Evolutionary conservation across 805 yeast species (phyloP).

Genomic region (Debaryomyces prosopidis): DNA sequence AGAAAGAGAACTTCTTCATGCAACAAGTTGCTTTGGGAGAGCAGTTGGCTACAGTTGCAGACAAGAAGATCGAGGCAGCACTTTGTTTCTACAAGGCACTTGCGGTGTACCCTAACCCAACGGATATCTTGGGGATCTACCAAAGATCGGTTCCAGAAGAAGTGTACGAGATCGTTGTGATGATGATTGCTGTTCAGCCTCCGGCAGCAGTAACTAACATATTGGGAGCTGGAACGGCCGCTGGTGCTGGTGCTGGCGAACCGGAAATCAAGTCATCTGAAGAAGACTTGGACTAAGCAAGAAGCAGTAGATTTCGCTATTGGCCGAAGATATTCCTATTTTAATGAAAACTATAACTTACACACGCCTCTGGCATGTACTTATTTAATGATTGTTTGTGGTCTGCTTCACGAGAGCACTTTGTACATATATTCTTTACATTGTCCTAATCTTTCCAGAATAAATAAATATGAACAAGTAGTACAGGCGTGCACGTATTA

Average conservation of each 20-base stretch:
- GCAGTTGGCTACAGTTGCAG: slow-evolving; percentile 65
- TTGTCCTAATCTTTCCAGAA: background rate
- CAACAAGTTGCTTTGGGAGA: slow-evolving; percentile 85
- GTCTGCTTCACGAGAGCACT: background rate
- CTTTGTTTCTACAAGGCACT: slow-evolving; percentile 90
- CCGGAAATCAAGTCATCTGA: slow-evolving; percentile 25
- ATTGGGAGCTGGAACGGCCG: slow-evolving; percentile 46
- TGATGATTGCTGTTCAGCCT: slow-evolving; percentile 89
- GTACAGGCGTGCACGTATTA: no score
- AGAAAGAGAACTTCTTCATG: slow-evolving; percentile 79
- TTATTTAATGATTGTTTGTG: background rate
- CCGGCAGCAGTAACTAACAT: slow-evolving; percentile 76
- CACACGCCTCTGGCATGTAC: background rate
- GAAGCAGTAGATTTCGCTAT: background rate
- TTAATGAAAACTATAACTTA: background rate
- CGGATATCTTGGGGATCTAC: slow-evolving; percentile 84
- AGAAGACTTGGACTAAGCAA: slow-evolving; percentile 32
- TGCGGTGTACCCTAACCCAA: slow-evolving; percentile 91
- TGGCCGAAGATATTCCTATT: background rate
- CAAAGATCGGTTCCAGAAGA: slow-evolving; percentile 85
- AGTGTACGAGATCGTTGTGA: slow-evolving; percentile 78
- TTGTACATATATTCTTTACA: background rate
- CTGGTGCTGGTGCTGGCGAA: slow-evolving; percentile 8
- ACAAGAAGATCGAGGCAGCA: slow-evolving; percentile 80
- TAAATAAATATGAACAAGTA: background rate